Percentiles rank a stretch among this genome's conserved stretches.
These are phyloP conservation scores for Yamadazyma aaseri DNA, from an alignment of 1,139 yeast species.

Conservation along the genomic window DNA sequence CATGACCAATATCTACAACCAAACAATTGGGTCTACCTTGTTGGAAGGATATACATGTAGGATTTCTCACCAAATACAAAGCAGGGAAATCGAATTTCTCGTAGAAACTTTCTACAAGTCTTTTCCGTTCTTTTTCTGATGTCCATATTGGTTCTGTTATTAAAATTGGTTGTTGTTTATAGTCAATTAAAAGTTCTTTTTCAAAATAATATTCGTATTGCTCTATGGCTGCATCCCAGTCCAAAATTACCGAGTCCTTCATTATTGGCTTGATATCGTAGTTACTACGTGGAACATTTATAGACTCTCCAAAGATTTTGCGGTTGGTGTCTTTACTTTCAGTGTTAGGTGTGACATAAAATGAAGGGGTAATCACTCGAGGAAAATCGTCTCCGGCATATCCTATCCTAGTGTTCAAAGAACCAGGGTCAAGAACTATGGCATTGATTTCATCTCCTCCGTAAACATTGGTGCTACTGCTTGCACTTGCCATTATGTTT, in stretches of 20 bases:
- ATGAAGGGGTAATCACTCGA: slow-evolving; percentile 69
- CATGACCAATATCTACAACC: slow-evolving; percentile 92
- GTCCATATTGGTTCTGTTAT: slow-evolving; percentile 90
- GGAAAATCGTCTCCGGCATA: slow-evolving; percentile 96
- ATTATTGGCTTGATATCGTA: slow-evolving; percentile 58
- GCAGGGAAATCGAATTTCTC: slow-evolving; percentile 83
- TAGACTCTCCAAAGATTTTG: slow-evolving; percentile 53
- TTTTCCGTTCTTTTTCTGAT: slow-evolving; percentile 62
- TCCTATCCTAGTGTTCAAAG: slow-evolving; percentile 79
- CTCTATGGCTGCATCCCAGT: slow-evolving; percentile 75
- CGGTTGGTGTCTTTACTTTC: slow-evolving; percentile 13
- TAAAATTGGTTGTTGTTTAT: slow-evolving; percentile 70
- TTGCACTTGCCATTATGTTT: slow-evolving; percentile 5
- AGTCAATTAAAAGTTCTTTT: slow-evolving; percentile 47
- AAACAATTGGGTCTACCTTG: slow-evolving; percentile 92
- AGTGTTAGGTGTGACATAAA: slow-evolving; percentile 28
- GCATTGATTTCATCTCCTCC: slow-evolving; percentile 86
- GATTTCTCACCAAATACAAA: slow-evolving; percentile 77
- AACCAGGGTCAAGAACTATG: slow-evolving; percentile 88
- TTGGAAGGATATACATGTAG: slow-evolving; percentile 90
- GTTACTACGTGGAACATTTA: slow-evolving; percentile 52
- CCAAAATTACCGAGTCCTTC: slow-evolving; percentile 57
- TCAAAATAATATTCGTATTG: slow-evolving; percentile 60
- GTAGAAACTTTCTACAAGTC: slow-evolving; percentile 71
- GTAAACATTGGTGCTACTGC: slow-evolving; percentile 29